Evolutionary conservation across 2,329 filamentous ascomycete species (phyloP).

Genomic region (Fusarium verrucosum): DNA sequence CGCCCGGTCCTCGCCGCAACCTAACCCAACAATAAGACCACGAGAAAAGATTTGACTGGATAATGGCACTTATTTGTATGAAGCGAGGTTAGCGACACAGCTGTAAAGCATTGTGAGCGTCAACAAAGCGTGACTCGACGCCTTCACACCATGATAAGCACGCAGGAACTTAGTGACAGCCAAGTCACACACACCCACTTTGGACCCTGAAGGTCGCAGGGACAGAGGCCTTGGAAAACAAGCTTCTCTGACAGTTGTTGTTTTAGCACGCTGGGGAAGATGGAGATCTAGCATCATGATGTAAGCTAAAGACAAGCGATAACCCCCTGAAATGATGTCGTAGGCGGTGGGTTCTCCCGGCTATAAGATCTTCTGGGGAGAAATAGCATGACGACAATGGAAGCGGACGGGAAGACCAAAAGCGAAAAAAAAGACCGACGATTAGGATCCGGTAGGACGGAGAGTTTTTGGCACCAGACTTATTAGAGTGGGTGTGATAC

Average conservation of each 20-base stretch:
- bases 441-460: constrained; percentile 16
- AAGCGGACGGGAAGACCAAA: constrained; percentile 13
- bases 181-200: constrained; percentile 11
- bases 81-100: constrained; percentile 16
- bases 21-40: neutral
- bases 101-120: neutral
- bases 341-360: neutral
- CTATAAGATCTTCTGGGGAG: constrained; percentile 31
- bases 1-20: neutral
- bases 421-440: neutral
- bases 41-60: constrained; percentile 6
- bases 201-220: constrained; percentile 13
- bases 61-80: neutral
- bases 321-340: constrained; percentile 4
- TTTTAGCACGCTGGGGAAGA: constrained; percentile 8
- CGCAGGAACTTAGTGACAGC: neutral
- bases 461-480: constrained; percentile 7
- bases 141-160: neutral
- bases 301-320: neutral
- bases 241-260: constrained; percentile 19
- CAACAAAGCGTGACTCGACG: neutral
- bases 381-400: constrained; percentile 33
- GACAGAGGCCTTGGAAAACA: constrained; percentile 4
- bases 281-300: neutral
- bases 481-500: constrained; percentile 17